Evolutionary conservation across 192 early-diverging fungal genomes (phyloP), one percentile per base, ranked within the genome.

Genomic region (Coemansia sp.): DNA sequence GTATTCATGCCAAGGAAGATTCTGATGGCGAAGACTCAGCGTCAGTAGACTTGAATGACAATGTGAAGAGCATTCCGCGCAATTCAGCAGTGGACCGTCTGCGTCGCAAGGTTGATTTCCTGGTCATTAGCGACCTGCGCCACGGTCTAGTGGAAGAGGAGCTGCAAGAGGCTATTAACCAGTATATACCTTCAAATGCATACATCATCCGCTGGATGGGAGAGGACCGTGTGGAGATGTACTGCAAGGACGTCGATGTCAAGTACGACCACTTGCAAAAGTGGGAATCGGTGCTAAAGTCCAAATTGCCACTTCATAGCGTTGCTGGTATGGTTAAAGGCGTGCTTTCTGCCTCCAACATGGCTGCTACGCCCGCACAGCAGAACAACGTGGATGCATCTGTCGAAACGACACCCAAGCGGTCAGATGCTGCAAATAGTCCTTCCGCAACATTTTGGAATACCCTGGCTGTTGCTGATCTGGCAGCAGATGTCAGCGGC

Each of bases 211-310:
- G 57, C 47, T 76, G 72, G 72, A 45, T 36, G 26, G 58, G 8
- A 38, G 61, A 64, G 37, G 72, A 76, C 30, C 43, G 57, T 15
- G 66, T 76, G 12, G 72, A 69, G 41, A 51, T 76, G 62, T 59
- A 61, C 50, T 76, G 72, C 51, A 56, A 31, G 0, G 61, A 68
- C 20, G 14, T n/a, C 0, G 59, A 42, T 5, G 31, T 28, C 16
- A 45, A 34, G 12, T 30, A 64, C 40, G 72, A 76, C 66, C 11
- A 47, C 12, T 47, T 76, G 61, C 23, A 46, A 6, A 68, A 69
- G 51, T 76, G 72, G 72, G 58, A 69, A 56, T 28, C 57, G 1
- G 5, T 69, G 40, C 41, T 76, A 20, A 55, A 56, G 44, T 44
- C 50, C 39, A 68, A 58, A 54, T 62, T 76, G 23, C 72, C 72